Evolutionary conservation across 176 grass and related monocot genomes (phyloP).

Genomic region (Saccharum spontaneum): DNA sequence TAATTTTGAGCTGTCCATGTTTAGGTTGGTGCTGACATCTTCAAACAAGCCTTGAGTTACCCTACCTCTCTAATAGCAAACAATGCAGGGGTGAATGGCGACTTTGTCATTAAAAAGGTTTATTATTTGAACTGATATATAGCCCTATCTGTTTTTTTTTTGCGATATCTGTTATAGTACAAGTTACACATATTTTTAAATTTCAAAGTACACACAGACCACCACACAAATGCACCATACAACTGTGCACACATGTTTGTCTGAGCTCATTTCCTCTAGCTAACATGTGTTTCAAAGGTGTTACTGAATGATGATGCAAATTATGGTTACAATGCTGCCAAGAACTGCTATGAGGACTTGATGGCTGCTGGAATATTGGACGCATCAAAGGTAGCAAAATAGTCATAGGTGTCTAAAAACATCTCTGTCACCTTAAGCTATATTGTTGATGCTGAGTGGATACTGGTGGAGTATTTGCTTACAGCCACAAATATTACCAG

Average conservation of each 20-base stretch:
- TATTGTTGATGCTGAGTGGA: slow-evolving; percentile 2
- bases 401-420: background rate
- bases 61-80: slow-evolving; percentile 76
- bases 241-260: background rate
- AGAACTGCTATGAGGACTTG: slow-evolving; percentile 71
- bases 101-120: slow-evolving; percentile 72
- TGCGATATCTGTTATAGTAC: slow-evolving; percentile 4
- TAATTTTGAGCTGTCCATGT: slow-evolving; percentile 21
- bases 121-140: background rate
- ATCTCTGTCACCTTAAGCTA: background rate
- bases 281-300: slow-evolving; percentile 49
- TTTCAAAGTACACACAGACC: background rate
- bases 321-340: slow-evolving; percentile 97
- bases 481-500: slow-evolving; percentile 31
- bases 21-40: slow-evolving; percentile 97
- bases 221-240: background rate
- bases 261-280: background rate
- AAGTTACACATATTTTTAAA: background rate
- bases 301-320: slow-evolving; percentile 51
- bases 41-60: slow-evolving; percentile 87
- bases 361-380: slow-evolving; percentile 85
- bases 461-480: slow-evolving; percentile 12
- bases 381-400: slow-evolving; percentile 67
- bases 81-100: slow-evolving; percentile 79
- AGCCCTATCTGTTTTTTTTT: background rate